Evolutionary conservation across 257 asterid species (phyloP).

Genomic region (Scutellaria minor): DNA sequence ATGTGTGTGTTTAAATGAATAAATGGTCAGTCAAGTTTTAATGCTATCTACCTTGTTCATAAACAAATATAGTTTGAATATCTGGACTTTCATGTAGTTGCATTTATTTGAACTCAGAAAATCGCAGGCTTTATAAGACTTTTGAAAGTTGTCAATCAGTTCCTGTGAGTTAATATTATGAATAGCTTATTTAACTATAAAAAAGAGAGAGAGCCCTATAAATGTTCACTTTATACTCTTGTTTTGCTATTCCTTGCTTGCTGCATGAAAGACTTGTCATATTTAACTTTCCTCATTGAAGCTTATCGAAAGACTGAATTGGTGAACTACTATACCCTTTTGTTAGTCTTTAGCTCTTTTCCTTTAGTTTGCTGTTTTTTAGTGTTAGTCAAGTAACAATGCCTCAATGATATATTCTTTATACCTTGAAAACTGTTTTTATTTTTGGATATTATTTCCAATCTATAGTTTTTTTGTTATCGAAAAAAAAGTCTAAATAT

Average conservation of each 20-base stretch:
- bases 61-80: neutral
- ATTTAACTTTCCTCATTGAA: neutral
- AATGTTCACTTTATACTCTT: slow-evolving; percentile 6
- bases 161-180: neutral
- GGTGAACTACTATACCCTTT: neutral
- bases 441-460: neutral
- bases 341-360: slow-evolving; percentile 13
- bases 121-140: neutral
- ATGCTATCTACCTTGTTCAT: neutral
- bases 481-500: neutral
- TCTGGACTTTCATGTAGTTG: neutral
- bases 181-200: slow-evolving; percentile 2
- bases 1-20: neutral
- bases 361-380: neutral
- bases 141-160: neutral
- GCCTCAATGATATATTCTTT: neutral
- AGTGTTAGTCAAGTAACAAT: neutral
- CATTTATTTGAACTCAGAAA: neutral
- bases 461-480: neutral
- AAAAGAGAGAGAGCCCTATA: neutral
- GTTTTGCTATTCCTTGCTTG: neutral
- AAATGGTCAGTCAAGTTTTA: neutral
- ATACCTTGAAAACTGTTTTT: neutral
- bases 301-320: slow-evolving; percentile 2
- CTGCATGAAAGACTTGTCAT: neutral